Conservation (phyloP, 106 monocot species). For the Allium sativum region DNA sequence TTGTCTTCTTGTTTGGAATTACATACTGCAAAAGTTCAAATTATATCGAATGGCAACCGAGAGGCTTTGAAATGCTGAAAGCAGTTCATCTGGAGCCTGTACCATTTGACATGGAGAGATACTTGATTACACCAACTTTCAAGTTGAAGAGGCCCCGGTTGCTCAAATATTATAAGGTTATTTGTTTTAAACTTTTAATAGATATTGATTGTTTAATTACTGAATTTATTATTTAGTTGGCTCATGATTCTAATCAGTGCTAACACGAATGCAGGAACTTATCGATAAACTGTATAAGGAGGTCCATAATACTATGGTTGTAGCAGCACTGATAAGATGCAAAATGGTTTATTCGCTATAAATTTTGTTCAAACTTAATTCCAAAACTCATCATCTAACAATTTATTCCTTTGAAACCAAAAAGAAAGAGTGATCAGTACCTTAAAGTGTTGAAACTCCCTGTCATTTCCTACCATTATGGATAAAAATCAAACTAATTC, state of each 20-base stretch:
- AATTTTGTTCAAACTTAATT: too few species aligned
- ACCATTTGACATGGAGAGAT: constrained; percentile 82
- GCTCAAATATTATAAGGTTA: constrained; percentile 70
- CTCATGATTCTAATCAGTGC: neutral
- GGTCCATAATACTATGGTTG: neutral
- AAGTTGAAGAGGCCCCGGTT: constrained; percentile 81
- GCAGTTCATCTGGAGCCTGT: constrained; percentile 59
- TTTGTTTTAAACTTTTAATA: neutral
- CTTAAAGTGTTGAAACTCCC: too few species aligned
- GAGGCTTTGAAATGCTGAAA: constrained; percentile 86
- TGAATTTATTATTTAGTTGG: neutral
- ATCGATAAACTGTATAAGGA: constrained; percentile 49
- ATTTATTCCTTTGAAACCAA: too few species aligned
- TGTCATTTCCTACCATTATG: too few species aligned
- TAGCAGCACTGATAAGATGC: too few species aligned
- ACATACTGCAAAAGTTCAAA: neutral
- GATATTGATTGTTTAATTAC: too few species aligned
- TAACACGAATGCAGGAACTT: constrained; percentile 26
- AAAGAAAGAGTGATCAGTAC: too few species aligned
- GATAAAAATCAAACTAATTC: too few species aligned
- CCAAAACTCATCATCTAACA: too few species aligned
- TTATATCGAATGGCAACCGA: constrained; percentile 28
- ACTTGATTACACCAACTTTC: constrained; percentile 82
- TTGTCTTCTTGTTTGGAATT: neutral
- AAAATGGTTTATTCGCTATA: too few species aligned